phyloP scores from a whole-genome alignment of 176 grass and related monocot genomes.

The Oryza meridionalis region DNA sequence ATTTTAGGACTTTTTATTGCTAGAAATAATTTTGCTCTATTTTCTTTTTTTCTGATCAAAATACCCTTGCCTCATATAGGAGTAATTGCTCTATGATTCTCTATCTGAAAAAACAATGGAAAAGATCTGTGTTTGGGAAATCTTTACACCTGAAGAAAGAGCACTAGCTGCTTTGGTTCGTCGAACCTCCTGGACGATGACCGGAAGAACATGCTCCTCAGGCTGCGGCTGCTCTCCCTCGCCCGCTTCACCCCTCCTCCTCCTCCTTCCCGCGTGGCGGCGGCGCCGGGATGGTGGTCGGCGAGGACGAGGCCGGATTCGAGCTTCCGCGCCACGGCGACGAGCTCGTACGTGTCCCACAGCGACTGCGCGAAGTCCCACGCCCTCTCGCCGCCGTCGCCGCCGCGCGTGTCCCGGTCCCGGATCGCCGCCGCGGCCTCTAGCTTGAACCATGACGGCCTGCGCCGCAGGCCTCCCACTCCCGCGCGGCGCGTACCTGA shows the following conservation, averaged over 20 bases:
- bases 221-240: conserved; percentile 58
- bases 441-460: conserved; percentile 77
- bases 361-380: conserved; percentile 80
- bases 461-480: neutral
- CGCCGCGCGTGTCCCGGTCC: neutral
- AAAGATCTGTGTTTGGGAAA: neutral
- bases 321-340: conserved; percentile 63
- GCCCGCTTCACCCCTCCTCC: conserved; percentile 41
- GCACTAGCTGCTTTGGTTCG: neutral
- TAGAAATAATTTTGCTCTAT: no score
- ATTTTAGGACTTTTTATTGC: no score
- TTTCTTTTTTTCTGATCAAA: no score
- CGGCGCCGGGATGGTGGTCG: conserved; percentile 34
- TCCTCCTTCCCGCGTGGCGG: neutral
- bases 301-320: conserved; percentile 55
- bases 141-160: neutral
- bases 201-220: conserved; percentile 56
- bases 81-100: neutral
- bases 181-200: conserved; percentile 46
- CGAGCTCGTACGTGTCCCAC: conserved; percentile 90
- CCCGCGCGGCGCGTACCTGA: conserved; percentile 11
- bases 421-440: conserved; percentile 48
- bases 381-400: neutral
- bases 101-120: neutral
- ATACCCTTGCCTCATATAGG: no score